These are phyloP conservation scores for Yueomyces sp. DNA, from an alignment of 1,139 yeast species.

Conservation along the genomic window DNA sequence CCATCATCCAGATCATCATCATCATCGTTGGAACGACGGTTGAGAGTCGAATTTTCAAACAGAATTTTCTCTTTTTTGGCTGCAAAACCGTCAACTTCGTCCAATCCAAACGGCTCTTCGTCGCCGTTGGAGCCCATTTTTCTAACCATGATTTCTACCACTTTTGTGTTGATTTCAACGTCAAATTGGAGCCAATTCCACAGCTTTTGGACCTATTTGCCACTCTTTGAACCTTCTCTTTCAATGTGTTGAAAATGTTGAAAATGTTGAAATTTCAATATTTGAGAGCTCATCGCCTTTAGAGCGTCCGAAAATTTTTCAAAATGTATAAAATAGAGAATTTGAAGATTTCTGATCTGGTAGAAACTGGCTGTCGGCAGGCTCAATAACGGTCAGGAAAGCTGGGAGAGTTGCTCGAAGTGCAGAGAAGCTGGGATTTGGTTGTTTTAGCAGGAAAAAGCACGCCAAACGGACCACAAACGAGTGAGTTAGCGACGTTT, in stretches of 20 bases:
- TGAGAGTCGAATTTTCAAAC: constrained; percentile 44
- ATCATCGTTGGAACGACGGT: constrained; percentile 17
- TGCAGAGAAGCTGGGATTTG: no score
- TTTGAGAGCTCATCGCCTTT: not conserved
- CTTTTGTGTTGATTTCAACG: not conserved
- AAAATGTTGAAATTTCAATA: not conserved
- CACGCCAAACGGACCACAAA: not conserved
- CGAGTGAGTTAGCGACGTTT: not conserved
- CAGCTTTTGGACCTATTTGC: no score
- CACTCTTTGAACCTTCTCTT: no score
- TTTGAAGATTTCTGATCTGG: no score
- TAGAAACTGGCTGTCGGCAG: no score
- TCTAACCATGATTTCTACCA: constrained; percentile 3
- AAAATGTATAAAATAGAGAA: not conserved
- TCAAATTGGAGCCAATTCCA: no score
- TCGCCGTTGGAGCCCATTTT: constrained; percentile 5
- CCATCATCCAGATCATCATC: constrained; percentile 5
- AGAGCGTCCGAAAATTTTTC: not conserved
- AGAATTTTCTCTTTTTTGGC: constrained; percentile 51
- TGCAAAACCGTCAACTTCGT: constrained; percentile 65
- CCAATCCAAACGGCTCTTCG: constrained; percentile 29
- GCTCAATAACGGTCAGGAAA: no score
- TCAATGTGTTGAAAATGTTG: no score
- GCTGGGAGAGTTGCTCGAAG: no score
- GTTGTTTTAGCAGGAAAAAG: not conserved